Evolutionary conservation across 345 rosid species (phyloP), one percentile per base, ranked within the genome.

Genomic region (Pistacia integerrima): DNA sequence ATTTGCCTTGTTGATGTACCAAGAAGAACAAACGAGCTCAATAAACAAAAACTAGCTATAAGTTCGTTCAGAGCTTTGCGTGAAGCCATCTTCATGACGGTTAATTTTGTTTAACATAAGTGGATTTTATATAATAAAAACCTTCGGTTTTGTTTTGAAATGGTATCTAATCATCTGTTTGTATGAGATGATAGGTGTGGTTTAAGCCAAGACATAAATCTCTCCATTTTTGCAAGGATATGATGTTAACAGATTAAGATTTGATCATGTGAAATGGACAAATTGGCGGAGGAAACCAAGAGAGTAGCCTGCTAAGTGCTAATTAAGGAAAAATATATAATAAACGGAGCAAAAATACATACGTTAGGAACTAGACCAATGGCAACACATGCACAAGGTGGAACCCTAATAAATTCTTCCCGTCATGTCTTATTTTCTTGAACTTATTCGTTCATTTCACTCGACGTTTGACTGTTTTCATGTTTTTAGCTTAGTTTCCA

Each of bases 271-370:
- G 30, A 20, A 22, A 67, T 14, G 14, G 38, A 52, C 22, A 74
- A 44, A 58, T 59, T 73, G 33, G 30, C 1, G n/a, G 69, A 63
- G 51, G 54, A 54, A 52, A 38, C 14, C 72, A 14, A 41, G 72
- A 36, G 16, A n/a, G 3, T 41, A 41, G 64, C 77, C 72, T 56
- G 57, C 71, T 20, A 55, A 46, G 64, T 56, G 57, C 71, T 20
- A 55, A 46, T 11, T 10, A 48, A 67, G 22, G 22, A 57, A 16
- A 58, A 6, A 14, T 56, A 57, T 16, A 18, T 58, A 20, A 58
- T 1, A 10, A 20, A 20, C 2, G 30, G 57, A 13, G 16, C 6
- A 52, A 54, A 54, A 13, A 52, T 4, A 52, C 8, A 1, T 52
- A 59, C n/a, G 5, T 33, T 30, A 11, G 6, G 65, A 62, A 5